Evolutionary conservation across 371 early-diverging fungal species (phyloP).

Genomic region (Umbelopsis sp.): DNA sequence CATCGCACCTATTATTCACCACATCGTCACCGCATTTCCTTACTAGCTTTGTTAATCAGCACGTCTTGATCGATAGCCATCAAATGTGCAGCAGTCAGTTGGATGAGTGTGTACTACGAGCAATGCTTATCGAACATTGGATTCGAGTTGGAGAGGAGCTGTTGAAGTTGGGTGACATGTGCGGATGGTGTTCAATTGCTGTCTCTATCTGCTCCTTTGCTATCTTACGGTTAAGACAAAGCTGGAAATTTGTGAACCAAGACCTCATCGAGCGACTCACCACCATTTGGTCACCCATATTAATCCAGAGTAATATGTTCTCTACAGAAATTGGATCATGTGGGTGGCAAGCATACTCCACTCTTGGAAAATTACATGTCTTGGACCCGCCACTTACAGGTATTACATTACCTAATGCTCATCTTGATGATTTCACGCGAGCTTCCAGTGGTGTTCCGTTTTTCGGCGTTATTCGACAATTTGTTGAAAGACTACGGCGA

Average conservation of each 20-base stretch:
- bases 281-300: constrained; percentile 60
- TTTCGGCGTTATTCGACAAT: constrained; percentile 48
- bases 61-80: constrained; percentile 70
- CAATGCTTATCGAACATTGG: constrained; percentile 75
- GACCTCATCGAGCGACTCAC: constrained; percentile 51
- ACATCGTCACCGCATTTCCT: constrained; percentile 70
- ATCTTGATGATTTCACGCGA: background rate
- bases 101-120: constrained; percentile 36
- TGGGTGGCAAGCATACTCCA: constrained; percentile 29
- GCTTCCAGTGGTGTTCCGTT: constrained; percentile 31
- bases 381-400: background rate
- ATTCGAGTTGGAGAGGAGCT: constrained; percentile 66
- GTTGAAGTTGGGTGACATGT: constrained; percentile 66
- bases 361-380: background rate
- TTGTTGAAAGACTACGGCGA: constrained; percentile 39
- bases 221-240: constrained; percentile 72
- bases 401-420: background rate
- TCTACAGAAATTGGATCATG: constrained; percentile 38
- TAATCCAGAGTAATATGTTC: constrained; percentile 58
- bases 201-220: constrained; percentile 75
- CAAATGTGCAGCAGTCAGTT: constrained; percentile 51
- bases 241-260: constrained; percentile 72
- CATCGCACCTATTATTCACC: constrained; percentile 49
- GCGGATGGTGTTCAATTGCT: constrained; percentile 77
- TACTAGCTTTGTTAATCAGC: constrained; percentile 70